A percentile compares a stretch with the other conserved stretches of the same genome.
These are phyloP conservation scores for Lentinula edodes DNA, from an alignment of 768 basidiomycete genomes.

Conservation along the genomic window DNA sequence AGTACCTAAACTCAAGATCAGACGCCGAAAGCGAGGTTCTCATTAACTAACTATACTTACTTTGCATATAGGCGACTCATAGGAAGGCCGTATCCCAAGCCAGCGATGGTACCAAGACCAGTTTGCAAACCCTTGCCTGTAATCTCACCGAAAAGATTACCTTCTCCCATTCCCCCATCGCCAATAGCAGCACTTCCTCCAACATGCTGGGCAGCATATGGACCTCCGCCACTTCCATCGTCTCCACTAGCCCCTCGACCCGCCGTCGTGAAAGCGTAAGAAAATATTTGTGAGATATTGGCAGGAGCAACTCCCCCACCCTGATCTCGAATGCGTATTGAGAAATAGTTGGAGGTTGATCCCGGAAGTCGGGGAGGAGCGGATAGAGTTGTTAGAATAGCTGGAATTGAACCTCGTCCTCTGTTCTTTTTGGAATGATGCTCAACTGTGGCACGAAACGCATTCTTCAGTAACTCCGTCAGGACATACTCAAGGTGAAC, in stretches of 20 bases:
- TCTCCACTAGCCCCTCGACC: slow-evolving; percentile 39
- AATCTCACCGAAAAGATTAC: slow-evolving; percentile 70
- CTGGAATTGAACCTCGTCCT: slow-evolving; percentile 37
- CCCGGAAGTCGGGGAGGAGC: slow-evolving; percentile 36
- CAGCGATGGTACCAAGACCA: slow-evolving; percentile 86
- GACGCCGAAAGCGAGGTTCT: slow-evolving; percentile 9
- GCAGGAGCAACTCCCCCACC: slow-evolving; percentile 78
- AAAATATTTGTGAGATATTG: slow-evolving; percentile 78
- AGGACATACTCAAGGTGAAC: slow-evolving; percentile 89
- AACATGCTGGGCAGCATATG: slow-evolving; percentile 76
- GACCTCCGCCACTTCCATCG: slow-evolving; percentile 51
- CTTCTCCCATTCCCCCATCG: slow-evolving; percentile 31
- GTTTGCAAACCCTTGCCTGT: slow-evolving; percentile 72
- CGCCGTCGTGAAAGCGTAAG: slow-evolving; percentile 89
- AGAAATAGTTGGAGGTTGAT: slow-evolving; percentile 47
- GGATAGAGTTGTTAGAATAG: slow-evolving; percentile 68
- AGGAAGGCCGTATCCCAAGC: slow-evolving; percentile 81
- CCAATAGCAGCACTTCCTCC: slow-evolving; percentile 64
- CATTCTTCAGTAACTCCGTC: slow-evolving; percentile 87
- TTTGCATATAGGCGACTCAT: slow-evolving; percentile 74
- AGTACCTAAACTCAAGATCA: slow-evolving; percentile 46
- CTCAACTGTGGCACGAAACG: slow-evolving; percentile 86
- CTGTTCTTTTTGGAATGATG: slow-evolving; percentile 46
- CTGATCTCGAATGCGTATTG: slow-evolving; percentile 77
- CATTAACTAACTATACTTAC: slow-evolving; percentile 23